Evolutionary conservation across 2,329 filamentous ascomycete genomes (phyloP), one percentile per base, ranked within the genome.

Genomic region (Mycocentrospora acerina): DNA sequence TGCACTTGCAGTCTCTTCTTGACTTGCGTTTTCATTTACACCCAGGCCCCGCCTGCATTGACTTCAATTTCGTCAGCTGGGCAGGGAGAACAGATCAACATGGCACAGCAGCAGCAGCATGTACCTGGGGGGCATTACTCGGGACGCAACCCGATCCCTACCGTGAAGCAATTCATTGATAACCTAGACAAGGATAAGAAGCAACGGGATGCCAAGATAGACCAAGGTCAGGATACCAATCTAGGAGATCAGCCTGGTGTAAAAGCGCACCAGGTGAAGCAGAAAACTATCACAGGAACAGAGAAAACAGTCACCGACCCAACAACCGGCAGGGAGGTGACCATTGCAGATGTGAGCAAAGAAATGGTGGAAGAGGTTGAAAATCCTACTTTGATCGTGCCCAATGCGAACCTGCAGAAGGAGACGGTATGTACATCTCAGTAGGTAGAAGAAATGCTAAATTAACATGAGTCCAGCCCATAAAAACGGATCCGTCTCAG

Each of bases 401-500:
- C 91, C 13, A 97, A 96, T 66, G 87, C 88, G 28, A 96, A 95
- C 57, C 71, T 97, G 2, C 80, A 83, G 47, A 90, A 86, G 62
- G 73, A 80, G 3, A 86, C 88, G 3, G 76, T 78, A 62, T 54
- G 73, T 63, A 13, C 4, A 16, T n/a, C 12, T 24, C 1, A 12
- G 9, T 2, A 28, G 13, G 2, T 22, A 16, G 6, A 2, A 11
- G 2, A 14, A 11, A 28, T 7, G 11, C n/a, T 6, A 15, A 11
- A 15, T 48, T 64, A n/a, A 62, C 30, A 32, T 10, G 29, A 10
- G 26, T 4, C n/a, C 51, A 79, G 54, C 77, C 86, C 0, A 76
- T 89, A 24, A 81, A 86, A 59, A 88, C 88, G 1, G 80, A 87
- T 1, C 67, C 84, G 0, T 75, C 76, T 1, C 88, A 94, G 63